Conservation (phyloP, 768 basidiomycete species). For the Termitomyces sp. region DNA sequence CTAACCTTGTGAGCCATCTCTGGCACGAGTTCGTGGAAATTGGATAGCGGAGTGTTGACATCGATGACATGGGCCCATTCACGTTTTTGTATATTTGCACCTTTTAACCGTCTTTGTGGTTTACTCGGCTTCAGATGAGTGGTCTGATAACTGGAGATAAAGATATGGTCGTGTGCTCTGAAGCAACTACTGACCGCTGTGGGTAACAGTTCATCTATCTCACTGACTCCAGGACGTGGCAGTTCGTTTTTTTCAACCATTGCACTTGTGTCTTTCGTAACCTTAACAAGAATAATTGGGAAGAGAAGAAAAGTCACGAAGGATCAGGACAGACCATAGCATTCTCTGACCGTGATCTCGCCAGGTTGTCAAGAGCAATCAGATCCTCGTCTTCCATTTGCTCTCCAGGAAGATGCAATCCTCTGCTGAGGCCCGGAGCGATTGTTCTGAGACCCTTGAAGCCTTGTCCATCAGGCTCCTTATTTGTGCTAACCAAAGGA, state of each 20-base stretch:
- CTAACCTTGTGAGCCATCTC: constrained; percentile 87
- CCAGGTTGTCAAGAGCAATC: constrained; percentile 22
- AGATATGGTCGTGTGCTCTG: background rate
- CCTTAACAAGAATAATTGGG: background rate
- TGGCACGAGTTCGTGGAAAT: constrained; percentile 90
- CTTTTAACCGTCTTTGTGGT: constrained; percentile 34
- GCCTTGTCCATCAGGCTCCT: constrained; percentile 22
- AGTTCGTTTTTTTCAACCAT: constrained; percentile 12
- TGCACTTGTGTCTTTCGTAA: constrained; percentile 6
- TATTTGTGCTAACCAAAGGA: constrained; percentile 31
- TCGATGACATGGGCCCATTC: constrained; percentile 99
- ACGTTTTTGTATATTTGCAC: constrained; percentile 61
- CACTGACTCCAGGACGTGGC: constrained; percentile 26
- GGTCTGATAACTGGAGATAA: constrained; percentile 30
- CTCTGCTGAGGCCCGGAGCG: constrained; percentile 81
- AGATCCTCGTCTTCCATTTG: constrained; percentile 40
- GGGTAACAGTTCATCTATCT: constrained; percentile 80
- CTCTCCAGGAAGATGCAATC: constrained; percentile 62
- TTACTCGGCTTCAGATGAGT: constrained; percentile 53
- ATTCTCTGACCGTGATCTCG: constrained; percentile 5
- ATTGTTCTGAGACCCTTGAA: constrained; percentile 56
- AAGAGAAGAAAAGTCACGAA: background rate
- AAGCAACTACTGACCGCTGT: constrained; percentile 33
- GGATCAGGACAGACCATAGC: constrained; percentile 12
- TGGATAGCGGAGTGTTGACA: constrained; percentile 81